These are phyloP conservation scores for Yamadazyma buinensis DNA, from an alignment of 1,139 yeast genomes.

Conservation along the genomic window DNA sequence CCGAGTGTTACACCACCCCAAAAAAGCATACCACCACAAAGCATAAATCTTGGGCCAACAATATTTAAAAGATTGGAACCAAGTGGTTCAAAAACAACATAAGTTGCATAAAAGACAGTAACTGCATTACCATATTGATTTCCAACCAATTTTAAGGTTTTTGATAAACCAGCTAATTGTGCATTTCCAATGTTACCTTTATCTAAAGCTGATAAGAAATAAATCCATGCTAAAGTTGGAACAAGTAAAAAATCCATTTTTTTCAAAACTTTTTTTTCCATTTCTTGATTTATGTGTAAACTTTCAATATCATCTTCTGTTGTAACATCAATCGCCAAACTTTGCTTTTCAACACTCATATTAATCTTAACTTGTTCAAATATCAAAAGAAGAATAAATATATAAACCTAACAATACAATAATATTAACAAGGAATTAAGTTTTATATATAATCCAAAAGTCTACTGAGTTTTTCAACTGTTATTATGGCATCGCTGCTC, in stretches of 20 bases:
- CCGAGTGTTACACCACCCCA: conserved; percentile 38
- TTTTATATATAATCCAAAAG: no score
- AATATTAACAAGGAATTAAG: background rate
- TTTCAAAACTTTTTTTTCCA: background rate
- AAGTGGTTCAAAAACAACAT: conserved; percentile 42
- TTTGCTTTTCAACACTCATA: conserved; percentile 1
- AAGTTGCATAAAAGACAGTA: conserved; percentile 38
- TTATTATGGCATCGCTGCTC: background rate
- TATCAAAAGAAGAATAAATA: no score
- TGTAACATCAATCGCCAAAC: background rate
- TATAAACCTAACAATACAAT: no score
- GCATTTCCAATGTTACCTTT: conserved; percentile 5
- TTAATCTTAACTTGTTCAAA: background rate
- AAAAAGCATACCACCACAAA: conserved; percentile 28
- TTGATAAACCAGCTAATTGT: conserved; percentile 1
- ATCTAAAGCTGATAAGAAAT: conserved; percentile 2
- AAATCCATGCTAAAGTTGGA: background rate
- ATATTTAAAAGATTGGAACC: conserved; percentile 29
- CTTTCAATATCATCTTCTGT: conserved; percentile 1
- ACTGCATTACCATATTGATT: conserved; percentile 36
- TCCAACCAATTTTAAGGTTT: conserved; percentile 14
- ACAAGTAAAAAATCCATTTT: conserved; percentile 3
- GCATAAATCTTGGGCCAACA: conserved; percentile 18
- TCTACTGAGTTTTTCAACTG: background rate
- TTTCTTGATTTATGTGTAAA: background rate